Evolutionary conservation across 805 yeast species (phyloP), one percentile per base, ranked within the genome.

Genomic region (Scheffersomyces coipomensis): DNA sequence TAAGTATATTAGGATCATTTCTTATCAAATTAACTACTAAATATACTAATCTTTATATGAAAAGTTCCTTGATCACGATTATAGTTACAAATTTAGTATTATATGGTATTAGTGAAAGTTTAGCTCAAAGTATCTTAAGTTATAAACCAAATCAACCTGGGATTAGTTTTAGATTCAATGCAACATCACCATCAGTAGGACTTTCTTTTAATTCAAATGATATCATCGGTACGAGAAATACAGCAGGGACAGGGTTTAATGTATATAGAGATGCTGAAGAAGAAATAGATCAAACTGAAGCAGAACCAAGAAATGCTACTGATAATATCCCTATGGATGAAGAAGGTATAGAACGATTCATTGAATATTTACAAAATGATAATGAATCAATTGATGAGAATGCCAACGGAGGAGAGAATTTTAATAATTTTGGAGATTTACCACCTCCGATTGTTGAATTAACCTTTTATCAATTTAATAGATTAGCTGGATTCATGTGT

Each of bases 91-190:
- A 91, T 54, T 63, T 86, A 21, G 80, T 90, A 4, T 67, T 91
- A 4, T 87, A 81, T 58, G 97, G 96, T 0, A 80, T 88, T n/a
- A 89, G 97, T 0, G 98, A 91, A 57, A 79, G 90, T 0, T 56
- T 90, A 45, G 98, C 98, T 0, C 98, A 91, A 60, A 74, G 85
- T 2, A 68, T 88, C 3, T 53, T 64, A 19, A 44, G 64, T 33
- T 67, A 55, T 40, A 37, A 47, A 19, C 38, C 47, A 10, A 35
- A 38, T 13, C 54, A 54, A 13, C 66, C 66, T 5, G 16, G 38
- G 19, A 13, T 64, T 3, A 39, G 55, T 17, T 51, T 57, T 34
- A 40, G 50, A 35, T 39, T 60, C 21, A 37, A 49, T 19, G 56
- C 51, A 21, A 39, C 40, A 9, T 15, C 29, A 15, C 22, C 31